These are phyloP conservation scores for Thamnidium elegans DNA, from an alignment of 192 early-diverging fungal species.

Conservation along the genomic window DNA sequence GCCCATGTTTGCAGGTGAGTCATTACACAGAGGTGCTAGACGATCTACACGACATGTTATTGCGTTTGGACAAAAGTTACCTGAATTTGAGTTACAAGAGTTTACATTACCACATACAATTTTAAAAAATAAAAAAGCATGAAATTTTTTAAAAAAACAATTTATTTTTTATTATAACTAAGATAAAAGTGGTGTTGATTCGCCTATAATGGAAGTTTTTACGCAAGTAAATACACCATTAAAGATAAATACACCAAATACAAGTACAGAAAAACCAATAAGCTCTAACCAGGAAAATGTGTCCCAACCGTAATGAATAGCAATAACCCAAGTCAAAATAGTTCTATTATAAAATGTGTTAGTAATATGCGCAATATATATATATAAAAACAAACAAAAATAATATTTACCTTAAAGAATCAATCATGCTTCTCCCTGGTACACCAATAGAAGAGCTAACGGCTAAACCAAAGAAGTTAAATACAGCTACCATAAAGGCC, in stretches of 20 bases:
- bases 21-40: not conserved
- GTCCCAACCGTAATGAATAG: conserved; percentile 27
- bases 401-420: conserved; percentile 20
- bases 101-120: conserved; percentile 37
- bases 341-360: conserved; percentile 20
- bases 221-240: conserved; percentile 25
- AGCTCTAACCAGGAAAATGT: conserved; percentile 26
- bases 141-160: not conserved
- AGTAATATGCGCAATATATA: not conserved
- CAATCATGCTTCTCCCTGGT: conserved; percentile 20
- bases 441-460: conserved; percentile 23
- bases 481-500: conserved; percentile 24
- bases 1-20: not conserved
- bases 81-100: conserved; percentile 22
- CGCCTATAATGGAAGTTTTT: not conserved
- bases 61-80: conserved; percentile 46
- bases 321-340: conserved; percentile 23
- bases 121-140: not conserved
- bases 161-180: not conserved
- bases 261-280: conserved; percentile 22
- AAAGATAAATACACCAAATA: conserved; percentile 26
- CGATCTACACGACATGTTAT: conserved; percentile 40
- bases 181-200: conserved; percentile 11
- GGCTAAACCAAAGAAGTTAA: conserved; percentile 33
- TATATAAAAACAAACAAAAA: not conserved